These are phyloP conservation scores for Cutaneotrichosporon dermatis DNA, from an alignment of 1,284 basidiomycete genomes.

Conservation along the genomic window DNA sequence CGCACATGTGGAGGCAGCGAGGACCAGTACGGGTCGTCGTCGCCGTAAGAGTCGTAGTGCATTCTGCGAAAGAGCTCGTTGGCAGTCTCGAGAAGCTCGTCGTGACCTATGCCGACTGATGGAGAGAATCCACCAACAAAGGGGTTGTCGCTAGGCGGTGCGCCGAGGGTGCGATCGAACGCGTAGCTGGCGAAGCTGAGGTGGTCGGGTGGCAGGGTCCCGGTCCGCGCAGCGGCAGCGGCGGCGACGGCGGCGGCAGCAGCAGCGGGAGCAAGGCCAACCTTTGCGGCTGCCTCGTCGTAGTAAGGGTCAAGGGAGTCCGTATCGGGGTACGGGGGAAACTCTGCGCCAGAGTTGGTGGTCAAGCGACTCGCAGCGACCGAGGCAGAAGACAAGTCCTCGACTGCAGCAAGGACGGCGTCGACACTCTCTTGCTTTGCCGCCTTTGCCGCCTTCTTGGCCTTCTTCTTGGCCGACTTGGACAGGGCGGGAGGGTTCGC, in stretches of 20 bases:
- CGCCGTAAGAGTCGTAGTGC: slow-evolving; percentile 48
- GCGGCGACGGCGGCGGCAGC: not conserved
- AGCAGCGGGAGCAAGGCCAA: not conserved
- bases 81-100: slow-evolving; percentile 48
- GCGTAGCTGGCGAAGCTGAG: slow-evolving; percentile 22
- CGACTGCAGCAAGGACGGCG: not conserved
- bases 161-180: slow-evolving; percentile 7
- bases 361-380: not conserved
- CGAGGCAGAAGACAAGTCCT: not conserved
- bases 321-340: not conserved
- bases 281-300: slow-evolving; percentile 7
- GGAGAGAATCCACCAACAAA: slow-evolving; percentile 27
- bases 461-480: slow-evolving; percentile 47
- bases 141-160: slow-evolving; percentile 23
- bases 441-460: slow-evolving; percentile 44
- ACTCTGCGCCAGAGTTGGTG: slow-evolving; percentile 5
- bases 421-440: slow-evolving; percentile 9
- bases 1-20: slow-evolving; percentile 56
- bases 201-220: slow-evolving; percentile 9
- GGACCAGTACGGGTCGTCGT: slow-evolving; percentile 59
- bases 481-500: slow-evolving; percentile 33
- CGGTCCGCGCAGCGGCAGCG: not conserved
- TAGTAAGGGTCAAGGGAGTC: slow-evolving; percentile 5
- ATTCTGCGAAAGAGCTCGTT: slow-evolving; percentile 50
- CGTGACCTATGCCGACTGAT: slow-evolving; percentile 46